These are phyloP conservation scores for Arabidopsis suecica DNA, from an alignment of 345 rosid species.

Conservation along the genomic window DNA sequence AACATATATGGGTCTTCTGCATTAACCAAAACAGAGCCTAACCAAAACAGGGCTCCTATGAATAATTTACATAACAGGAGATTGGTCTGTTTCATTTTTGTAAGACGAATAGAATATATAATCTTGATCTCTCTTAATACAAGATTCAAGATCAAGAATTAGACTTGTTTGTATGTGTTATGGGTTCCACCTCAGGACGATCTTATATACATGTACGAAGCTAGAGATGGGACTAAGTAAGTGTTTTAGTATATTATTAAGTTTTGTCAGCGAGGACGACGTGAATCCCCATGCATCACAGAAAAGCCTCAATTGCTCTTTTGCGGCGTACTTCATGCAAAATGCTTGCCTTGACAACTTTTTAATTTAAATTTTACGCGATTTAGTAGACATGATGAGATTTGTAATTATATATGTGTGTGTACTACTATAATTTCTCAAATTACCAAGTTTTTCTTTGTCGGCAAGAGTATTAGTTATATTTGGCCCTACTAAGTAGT, in stretches of 20 bases:
- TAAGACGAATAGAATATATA: neutral
- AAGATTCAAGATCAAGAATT: slow-evolving; percentile 28
- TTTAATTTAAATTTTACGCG: slow-evolving; percentile 9
- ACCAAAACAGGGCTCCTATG: slow-evolving; percentile 43
- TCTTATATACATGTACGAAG: slow-evolving; percentile 33
- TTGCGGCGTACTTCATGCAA: slow-evolving; percentile 65
- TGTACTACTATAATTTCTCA: neutral
- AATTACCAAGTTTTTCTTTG: slow-evolving; percentile 29
- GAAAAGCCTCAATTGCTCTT: slow-evolving; percentile 33
- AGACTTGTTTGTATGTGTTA: slow-evolving; percentile 18
- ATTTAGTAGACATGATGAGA: neutral
- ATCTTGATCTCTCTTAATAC: slow-evolving; percentile 20
- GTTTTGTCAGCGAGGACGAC: slow-evolving; percentile 32
- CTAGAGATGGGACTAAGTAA: slow-evolving; percentile 13
- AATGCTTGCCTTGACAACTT: slow-evolving; percentile 21
- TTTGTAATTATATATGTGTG: slow-evolving; percentile 8
- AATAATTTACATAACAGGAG: slow-evolving; percentile 41
- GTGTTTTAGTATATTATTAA: neutral
- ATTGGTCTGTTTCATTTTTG: slow-evolving; percentile 46
- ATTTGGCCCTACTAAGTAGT: neutral
- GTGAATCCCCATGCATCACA: slow-evolving; percentile 45
- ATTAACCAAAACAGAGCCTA: slow-evolving; percentile 40
- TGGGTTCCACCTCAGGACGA: slow-evolving; percentile 18
- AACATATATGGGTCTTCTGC: slow-evolving; percentile 68
- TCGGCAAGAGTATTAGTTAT: slow-evolving; percentile 8